Evolutionary conservation across 108 stramenopile species (phyloP).

Genomic region (Chaetoceros muelleri): DNA sequence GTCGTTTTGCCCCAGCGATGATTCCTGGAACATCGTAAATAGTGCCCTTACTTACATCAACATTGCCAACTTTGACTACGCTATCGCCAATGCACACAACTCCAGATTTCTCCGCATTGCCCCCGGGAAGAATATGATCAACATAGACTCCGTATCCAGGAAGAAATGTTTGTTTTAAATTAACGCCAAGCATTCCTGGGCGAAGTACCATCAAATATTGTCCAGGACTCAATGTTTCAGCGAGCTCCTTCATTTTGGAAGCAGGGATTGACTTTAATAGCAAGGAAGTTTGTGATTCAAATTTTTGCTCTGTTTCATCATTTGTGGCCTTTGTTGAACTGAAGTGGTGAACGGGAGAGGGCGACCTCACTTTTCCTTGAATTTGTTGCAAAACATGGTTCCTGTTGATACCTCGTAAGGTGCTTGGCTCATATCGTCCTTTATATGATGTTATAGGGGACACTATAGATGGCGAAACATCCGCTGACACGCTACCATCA

Average conservation of each 20-base stretch:
- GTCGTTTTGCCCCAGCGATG: conserved; percentile 53
- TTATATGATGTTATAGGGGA: too few relatives aligned
- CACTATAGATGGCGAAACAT: too few relatives aligned
- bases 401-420: background rate
- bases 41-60: conserved; percentile 57
- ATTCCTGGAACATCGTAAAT: conserved; percentile 48
- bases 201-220: conserved; percentile 70
- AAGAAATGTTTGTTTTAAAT: conserved; percentile 66
- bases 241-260: conserved; percentile 35
- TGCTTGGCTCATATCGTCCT: background rate
- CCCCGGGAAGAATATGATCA: conserved; percentile 60
- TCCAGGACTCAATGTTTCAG: conserved; percentile 33
- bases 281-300: conserved; percentile 28
- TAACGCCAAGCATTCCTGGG: conserved; percentile 66
- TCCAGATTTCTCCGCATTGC: conserved; percentile 56
- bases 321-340: background rate
- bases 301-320: background rate
- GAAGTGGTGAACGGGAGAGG: background rate
- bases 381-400: background rate
- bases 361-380: background rate
- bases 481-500: too few relatives aligned
- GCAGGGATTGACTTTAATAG: conserved; percentile 33
- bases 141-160: conserved; percentile 70
- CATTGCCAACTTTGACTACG: conserved; percentile 47
- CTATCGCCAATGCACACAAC: conserved; percentile 58